Evolutionary conservation across 2,329 filamentous ascomycete genomes (phyloP), one percentile per base, ranked within the genome.

Genomic region (Thermoascus crustaceus): DNA sequence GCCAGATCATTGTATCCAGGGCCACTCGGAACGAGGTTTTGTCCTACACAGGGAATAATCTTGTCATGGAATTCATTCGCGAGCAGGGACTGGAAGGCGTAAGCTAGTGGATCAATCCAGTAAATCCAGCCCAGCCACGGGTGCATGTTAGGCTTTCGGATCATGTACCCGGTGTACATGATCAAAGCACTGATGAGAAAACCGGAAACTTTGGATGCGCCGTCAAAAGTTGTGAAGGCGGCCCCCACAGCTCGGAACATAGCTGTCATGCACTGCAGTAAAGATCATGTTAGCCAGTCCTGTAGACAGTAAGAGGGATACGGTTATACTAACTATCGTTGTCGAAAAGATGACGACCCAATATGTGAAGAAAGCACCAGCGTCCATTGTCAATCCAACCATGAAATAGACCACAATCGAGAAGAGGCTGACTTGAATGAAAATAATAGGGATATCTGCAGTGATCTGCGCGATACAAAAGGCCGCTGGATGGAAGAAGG

Each of bases 331-430:
- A 46, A 72, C 68, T 52, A 79, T 71, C 0, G 72, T 69, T 0
- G 66, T 65, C 0, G 66, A 50, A 21, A 76, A 60, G 0, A 78
- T 48, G 7, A 76, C 35, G 13, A 73, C 40, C 73, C 72, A 80
- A 46, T 70, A 79, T 0, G 75, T 79, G 47, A 82, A 80, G 59
- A 80, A 82, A 0, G 66, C 58, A 0, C 50, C 63, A 0, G 76
- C 76, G 0, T 63, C 58, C 26, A 54, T 52, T 4, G 67, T 70
- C 16, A 81, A 57, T 0, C 72, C 73, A 9, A 71, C 71, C 76
- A 81, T 78, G 44, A 78, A 82, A 57, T 82, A 82, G 0, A 78
- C 41, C 0, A 78, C 64, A 0, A 83, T 4, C 2, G 69, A 63
- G 44, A 82, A 83, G 1, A 63, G 57, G 0, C 69, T 67, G 10